These are phyloP conservation scores for Chaetomium globosum DNA, from an alignment of 2,329 filamentous ascomycete genomes.

Conservation along the genomic window DNA sequence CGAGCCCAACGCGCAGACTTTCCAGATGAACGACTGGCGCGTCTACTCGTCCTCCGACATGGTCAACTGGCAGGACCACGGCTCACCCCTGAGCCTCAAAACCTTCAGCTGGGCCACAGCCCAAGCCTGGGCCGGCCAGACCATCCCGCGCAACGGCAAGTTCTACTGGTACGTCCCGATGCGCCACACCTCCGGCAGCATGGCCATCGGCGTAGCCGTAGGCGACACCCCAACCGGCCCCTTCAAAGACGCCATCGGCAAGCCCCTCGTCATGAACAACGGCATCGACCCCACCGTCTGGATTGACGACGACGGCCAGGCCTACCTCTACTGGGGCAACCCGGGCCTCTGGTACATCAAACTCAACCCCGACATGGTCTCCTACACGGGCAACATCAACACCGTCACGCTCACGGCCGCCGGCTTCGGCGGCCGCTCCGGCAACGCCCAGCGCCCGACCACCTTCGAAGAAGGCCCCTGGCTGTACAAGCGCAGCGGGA, in stretches of 20 bases:
- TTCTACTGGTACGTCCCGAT: slow-evolving; percentile 16
- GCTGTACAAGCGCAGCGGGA: slow-evolving; percentile 8
- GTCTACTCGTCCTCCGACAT: slow-evolving; percentile 8
- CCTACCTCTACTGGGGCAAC: slow-evolving; percentile 16
- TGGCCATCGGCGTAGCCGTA: slow-evolving; percentile 6
- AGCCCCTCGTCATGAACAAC: slow-evolving; percentile 2
- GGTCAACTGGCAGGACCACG: slow-evolving; percentile 15
- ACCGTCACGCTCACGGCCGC: not conserved
- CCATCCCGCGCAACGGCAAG: not conserved
- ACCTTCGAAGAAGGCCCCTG: slow-evolving; percentile 13
- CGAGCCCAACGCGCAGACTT: not conserved
- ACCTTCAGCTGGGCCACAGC: slow-evolving; percentile 7
- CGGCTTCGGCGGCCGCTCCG: not conserved
- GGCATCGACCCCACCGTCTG: slow-evolving; percentile 12
- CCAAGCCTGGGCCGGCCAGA: slow-evolving; percentile 8
- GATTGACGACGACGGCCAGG: slow-evolving; percentile 15
- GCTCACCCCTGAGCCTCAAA: slow-evolving; percentile 3
- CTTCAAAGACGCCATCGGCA: not conserved
- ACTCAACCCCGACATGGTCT: slow-evolving; percentile 10
- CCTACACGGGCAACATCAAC: not conserved
- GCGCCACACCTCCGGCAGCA: not conserved
- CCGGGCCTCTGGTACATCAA: not conserved
- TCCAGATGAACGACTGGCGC: slow-evolving; percentile 6
- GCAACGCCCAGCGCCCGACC: slow-evolving; percentile 4
- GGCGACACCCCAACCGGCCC: slow-evolving; percentile 4